These are phyloP conservation scores for Triangularia verruculosa DNA, from an alignment of 2,329 filamentous ascomycete species.

Conservation along the genomic window DNA sequence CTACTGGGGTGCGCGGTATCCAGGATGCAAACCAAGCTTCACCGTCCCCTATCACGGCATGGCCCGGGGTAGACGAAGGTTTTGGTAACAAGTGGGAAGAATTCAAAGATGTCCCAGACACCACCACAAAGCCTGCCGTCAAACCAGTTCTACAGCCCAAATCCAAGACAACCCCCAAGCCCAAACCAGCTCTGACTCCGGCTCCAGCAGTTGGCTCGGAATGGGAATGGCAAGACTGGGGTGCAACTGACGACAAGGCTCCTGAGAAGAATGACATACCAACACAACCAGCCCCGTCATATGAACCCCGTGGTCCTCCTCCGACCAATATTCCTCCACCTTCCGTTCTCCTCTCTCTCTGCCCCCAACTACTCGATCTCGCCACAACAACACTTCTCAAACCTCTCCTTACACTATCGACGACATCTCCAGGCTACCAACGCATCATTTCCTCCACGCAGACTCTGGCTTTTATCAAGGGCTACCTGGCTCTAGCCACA, in stretches of 20 bases:
- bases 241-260: constrained; percentile 30
- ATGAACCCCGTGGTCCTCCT: constrained; percentile 46
- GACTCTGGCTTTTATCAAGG: constrained; percentile 60
- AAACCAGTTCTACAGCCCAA: constrained; percentile 10
- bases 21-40: constrained; percentile 36
- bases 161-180: constrained; percentile 13
- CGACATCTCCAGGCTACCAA: constrained; percentile 51
- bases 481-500: constrained; percentile 60
- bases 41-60: constrained; percentile 44
- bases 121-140: constrained; percentile 19
- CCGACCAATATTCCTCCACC: constrained; percentile 89
- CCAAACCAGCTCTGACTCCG: constrained; percentile 20
- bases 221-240: constrained; percentile 52
- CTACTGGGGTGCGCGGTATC: constrained; percentile 34
- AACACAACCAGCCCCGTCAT: neutral
- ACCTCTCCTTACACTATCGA: constrained; percentile 56
- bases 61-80: constrained; percentile 39
- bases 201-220: constrained; percentile 27
- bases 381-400: constrained; percentile 64
- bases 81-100: constrained; percentile 49
- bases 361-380: constrained; percentile 67
- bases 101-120: constrained; percentile 45
- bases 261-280: constrained; percentile 1
- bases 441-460: constrained; percentile 61
- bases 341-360: constrained; percentile 73